Percentiles rank a stretch among this genome's conserved stretches.
Conservation (phyloP, 805 yeast genomes). For the Zygotorulaspora florentina region DNA sequence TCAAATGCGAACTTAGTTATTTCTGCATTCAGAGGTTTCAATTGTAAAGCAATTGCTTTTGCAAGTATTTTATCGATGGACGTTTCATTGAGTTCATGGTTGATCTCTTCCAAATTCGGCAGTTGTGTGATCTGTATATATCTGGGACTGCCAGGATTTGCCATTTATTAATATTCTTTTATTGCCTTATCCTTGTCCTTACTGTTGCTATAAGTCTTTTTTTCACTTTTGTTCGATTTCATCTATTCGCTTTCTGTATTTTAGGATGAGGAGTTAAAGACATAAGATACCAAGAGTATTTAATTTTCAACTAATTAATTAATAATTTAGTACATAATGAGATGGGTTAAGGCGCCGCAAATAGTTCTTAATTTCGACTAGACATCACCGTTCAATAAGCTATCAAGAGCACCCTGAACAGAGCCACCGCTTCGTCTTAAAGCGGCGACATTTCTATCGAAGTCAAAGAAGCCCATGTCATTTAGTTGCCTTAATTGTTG, state of each 20-base stretch:
- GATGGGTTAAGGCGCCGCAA: neutral
- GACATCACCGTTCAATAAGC: constrained; percentile 61
- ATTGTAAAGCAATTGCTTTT: constrained; percentile 37
- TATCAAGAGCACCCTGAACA: constrained; percentile 94
- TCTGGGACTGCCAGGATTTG: constrained; percentile 3
- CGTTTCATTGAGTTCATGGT: constrained; percentile 18
- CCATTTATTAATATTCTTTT: constrained; percentile 1
- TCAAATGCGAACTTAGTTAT: constrained; percentile 38
- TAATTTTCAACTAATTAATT: no score
- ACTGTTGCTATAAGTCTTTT: neutral
- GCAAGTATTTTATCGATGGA: constrained; percentile 23
- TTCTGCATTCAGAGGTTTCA: constrained; percentile 34
- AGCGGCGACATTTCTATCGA: constrained; percentile 87
- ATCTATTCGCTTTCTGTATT: neutral
- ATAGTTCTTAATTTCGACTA: constrained; percentile 19
- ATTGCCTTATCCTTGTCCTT: neutral
- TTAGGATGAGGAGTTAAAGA: neutral
- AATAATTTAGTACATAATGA: neutral
- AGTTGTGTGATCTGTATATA: constrained; percentile 17
- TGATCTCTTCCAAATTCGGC: constrained; percentile 22
- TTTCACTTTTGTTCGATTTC: neutral
- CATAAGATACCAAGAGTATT: no score
- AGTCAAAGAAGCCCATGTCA: constrained; percentile 85
- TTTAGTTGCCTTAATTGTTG: constrained; percentile 67
- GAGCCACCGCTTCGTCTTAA: constrained; percentile 94